Evolutionary conservation across 441 rosid species (phyloP).

Genomic region (Kokia cookei): DNA sequence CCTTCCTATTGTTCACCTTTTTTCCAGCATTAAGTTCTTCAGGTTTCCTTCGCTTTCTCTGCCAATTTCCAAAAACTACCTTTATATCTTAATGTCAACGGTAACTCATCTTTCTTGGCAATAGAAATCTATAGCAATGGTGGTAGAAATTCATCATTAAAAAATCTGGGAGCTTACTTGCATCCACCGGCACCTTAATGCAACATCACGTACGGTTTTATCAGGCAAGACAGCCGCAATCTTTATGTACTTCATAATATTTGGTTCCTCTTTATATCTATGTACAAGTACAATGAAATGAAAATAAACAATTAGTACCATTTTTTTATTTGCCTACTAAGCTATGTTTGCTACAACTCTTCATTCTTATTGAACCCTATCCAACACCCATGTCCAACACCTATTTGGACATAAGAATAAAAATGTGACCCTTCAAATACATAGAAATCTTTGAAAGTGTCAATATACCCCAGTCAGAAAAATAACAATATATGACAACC

Average conservation of each 20-base stretch:
- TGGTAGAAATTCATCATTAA: background rate
- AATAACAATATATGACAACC: background rate
- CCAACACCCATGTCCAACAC: background rate
- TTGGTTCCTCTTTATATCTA: slow-evolving; percentile 72
- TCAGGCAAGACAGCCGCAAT: slow-evolving; percentile 82
- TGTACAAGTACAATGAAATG: background rate
- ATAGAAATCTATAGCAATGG: background rate
- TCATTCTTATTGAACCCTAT: background rate
- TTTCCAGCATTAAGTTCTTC: slow-evolving; percentile 60
- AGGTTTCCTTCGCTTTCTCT: slow-evolving; percentile 89
- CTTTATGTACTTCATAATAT: slow-evolving; percentile 78
- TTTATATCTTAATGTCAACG: background rate
- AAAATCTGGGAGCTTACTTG: slow-evolving; percentile 45
- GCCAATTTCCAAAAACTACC: slow-evolving; percentile 21
- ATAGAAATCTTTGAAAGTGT: background rate
- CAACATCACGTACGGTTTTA: slow-evolving; percentile 95
- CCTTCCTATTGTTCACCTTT: slow-evolving; percentile 65
- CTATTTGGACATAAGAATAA: background rate
- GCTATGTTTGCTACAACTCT: background rate
- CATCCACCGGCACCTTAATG: slow-evolving; percentile 97
- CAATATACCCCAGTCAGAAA: background rate
- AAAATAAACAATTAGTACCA: background rate
- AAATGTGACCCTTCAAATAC: background rate
- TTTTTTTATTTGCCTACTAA: no score
- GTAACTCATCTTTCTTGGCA: background rate